Evolutionary conservation across 2,329 filamentous ascomycete genomes (phyloP).

Genomic region (Microsporum audouinii): DNA sequence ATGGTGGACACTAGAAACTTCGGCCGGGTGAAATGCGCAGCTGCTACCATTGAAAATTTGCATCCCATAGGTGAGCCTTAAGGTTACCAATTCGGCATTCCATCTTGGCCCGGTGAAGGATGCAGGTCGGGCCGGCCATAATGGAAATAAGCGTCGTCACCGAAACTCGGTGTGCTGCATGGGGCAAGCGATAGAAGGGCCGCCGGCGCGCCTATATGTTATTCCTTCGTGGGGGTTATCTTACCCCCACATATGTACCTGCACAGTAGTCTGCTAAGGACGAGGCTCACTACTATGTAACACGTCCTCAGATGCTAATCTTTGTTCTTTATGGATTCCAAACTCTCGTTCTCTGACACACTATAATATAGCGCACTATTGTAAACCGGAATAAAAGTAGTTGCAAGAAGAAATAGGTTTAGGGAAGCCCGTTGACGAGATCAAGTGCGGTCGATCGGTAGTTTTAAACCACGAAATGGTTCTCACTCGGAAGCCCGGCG

Average conservation of each 20-base stretch:
- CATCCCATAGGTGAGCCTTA: background rate
- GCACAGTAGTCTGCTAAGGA: background rate
- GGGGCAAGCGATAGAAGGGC: background rate
- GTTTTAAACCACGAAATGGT: too few species aligned
- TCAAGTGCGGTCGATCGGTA: too few species aligned
- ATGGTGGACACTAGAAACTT: background rate
- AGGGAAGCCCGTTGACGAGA: too few species aligned
- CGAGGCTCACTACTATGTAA: background rate
- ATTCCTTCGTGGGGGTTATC: background rate
- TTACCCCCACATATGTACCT: background rate
- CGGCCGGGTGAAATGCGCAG: background rate
- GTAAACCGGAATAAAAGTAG: too few species aligned
- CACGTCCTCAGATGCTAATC: background rate
- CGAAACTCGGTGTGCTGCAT: background rate
- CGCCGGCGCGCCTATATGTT: background rate
- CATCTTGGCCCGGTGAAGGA: background rate
- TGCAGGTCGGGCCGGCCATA: background rate
- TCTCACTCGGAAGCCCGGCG: too few species aligned
- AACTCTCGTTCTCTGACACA: too few species aligned
- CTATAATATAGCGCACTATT: too few species aligned
- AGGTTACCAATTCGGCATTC: background rate
- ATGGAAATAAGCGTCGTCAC: background rate
- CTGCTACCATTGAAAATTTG: background rate
- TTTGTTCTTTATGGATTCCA: background rate
- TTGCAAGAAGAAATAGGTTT: too few species aligned